A percentile compares a stretch with the other conserved stretches of the same genome.
These are phyloP conservation scores for Tolypocladium inflatum DNA, from an alignment of 2,329 filamentous ascomycete species.

Conservation along the genomic window DNA sequence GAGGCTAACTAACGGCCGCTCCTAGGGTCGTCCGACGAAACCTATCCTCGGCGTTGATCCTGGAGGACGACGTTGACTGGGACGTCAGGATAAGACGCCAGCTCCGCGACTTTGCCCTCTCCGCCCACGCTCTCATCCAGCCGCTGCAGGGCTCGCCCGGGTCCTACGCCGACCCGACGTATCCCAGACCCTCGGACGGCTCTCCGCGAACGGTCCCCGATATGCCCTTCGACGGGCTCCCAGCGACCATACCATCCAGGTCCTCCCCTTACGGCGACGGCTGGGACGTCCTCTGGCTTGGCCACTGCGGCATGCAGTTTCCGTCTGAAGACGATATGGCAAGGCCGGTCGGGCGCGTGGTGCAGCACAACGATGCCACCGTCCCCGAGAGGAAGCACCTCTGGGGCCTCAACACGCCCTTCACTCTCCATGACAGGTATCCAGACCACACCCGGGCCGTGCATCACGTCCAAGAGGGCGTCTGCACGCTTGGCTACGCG, in stretches of 20 bases:
- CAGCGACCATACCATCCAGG: constrained; percentile 6
- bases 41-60: constrained; percentile 36
- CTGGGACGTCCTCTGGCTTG: constrained; percentile 44
- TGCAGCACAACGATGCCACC: constrained; percentile 22
- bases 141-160: constrained; percentile 9
- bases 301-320: constrained; percentile 33
- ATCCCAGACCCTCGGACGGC: constrained; percentile 6
- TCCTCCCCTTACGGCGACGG: constrained; percentile 37
- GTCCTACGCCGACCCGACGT: constrained; percentile 15
- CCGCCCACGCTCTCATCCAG: constrained; percentile 23
- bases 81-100: constrained; percentile 40
- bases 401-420: constrained; percentile 23
- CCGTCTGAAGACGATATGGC: constrained; percentile 7
- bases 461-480: constrained; percentile 28
- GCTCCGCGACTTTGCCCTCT: constrained; percentile 29
- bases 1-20: neutral
- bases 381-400: constrained; percentile 24
- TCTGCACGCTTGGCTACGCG: constrained; percentile 34
- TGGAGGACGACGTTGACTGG: constrained; percentile 52
- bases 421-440: constrained; percentile 21
- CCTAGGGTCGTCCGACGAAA: constrained; percentile 33
- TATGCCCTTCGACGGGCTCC: constrained; percentile 11
- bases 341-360: constrained; percentile 19
- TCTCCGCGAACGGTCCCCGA: constrained; percentile 4
- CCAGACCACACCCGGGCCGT: constrained; percentile 33